Conservation (phyloP, 2,329 filamentous ascomycete species). For the Fonsecaea multimorphosa region DNA sequence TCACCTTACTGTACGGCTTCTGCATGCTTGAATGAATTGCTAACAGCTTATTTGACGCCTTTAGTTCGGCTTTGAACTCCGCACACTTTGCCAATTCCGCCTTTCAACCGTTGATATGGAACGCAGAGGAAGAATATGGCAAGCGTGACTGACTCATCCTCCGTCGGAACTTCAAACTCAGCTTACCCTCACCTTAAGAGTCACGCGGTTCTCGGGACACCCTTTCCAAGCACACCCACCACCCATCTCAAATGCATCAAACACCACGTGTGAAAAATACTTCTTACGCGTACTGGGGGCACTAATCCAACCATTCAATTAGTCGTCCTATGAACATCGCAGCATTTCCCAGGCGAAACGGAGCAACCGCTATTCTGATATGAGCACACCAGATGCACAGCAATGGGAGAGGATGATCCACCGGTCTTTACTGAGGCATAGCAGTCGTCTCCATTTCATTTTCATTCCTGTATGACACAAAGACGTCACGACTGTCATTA, state of each 20-base stretch:
- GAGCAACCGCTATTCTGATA: not conserved
- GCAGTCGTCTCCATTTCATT: not conserved
- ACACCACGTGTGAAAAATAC: not conserved
- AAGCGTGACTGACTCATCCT: conserved; percentile 23
- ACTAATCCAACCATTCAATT: not conserved
- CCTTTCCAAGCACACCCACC: not conserved
- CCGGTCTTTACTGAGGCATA: conserved; percentile 15
- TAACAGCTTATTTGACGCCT: not conserved
- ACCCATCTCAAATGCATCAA: not conserved
- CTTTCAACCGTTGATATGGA: conserved; percentile 55
- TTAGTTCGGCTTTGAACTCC: conserved; percentile 53
- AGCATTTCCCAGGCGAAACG: conserved; percentile 13
- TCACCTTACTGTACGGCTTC: not conserved
- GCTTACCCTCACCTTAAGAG: not conserved
- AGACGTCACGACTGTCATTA: conserved; percentile 9
- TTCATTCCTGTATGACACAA: conserved; percentile 1
- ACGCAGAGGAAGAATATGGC: conserved; percentile 45
- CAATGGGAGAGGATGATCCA: not conserved
- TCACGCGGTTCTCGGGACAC: not conserved
- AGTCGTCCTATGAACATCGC: not conserved
- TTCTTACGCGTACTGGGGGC: not conserved
- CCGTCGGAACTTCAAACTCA: not conserved
- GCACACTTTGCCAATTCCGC: conserved; percentile 55
- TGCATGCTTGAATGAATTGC: not conserved
- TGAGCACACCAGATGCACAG: conserved; percentile 1